A percentile compares a stretch with the other conserved stretches of the same genome.
Evolutionary conservation across 1,139 yeast species (phyloP).

Genomic region (Kodamaea plutei): DNA sequence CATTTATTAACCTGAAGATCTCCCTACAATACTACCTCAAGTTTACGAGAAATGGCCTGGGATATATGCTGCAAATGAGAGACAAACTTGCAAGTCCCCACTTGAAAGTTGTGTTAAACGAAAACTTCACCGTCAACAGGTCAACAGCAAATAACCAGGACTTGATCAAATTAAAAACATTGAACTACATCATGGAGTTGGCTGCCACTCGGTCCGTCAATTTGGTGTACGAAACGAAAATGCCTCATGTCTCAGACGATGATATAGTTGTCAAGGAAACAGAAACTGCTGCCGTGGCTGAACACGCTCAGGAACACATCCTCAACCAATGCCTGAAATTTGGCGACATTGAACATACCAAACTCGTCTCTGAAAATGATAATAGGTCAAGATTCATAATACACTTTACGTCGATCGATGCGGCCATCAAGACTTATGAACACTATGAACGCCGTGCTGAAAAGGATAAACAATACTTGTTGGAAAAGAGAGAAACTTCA

Average conservation of each 20-base stretch:
- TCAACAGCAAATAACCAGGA: slow-evolving; percentile 23
- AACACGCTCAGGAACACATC: slow-evolving; percentile 16
- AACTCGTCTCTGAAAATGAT: slow-evolving; percentile 8
- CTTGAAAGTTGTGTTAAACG: slow-evolving; percentile 32
- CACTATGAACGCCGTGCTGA: slow-evolving; percentile 23
- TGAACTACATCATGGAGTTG: slow-evolving; percentile 39
- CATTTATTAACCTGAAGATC: slow-evolving; percentile 37
- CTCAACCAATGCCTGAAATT: slow-evolving; percentile 24
- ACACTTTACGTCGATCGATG: slow-evolving; percentile 40
- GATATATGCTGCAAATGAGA: too few relatives aligned
- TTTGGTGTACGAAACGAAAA: not conserved
- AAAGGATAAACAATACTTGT: slow-evolving; percentile 19
- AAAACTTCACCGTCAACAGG: too few relatives aligned
- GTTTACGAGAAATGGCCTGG: slow-evolving; percentile 30
- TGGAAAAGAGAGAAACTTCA: slow-evolving; percentile 15
- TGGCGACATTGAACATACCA: slow-evolving; percentile 36
- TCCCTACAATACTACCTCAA: slow-evolving; percentile 34
- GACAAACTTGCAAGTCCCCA: too few relatives aligned
- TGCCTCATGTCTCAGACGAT: too few relatives aligned
- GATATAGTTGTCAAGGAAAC: too few relatives aligned
- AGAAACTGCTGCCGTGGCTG: too few relatives aligned
- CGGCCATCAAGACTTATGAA: slow-evolving; percentile 39
- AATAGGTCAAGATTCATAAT: slow-evolving; percentile 16
- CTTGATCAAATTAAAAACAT: slow-evolving; percentile 38
- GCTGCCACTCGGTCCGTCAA: slow-evolving; percentile 31